A percentile compares a stretch with the other conserved stretches of the same genome.
Evolutionary conservation across 2,329 filamentous ascomycete genomes (phyloP).

Genomic region (Colletotrichum endophyticum): DNA sequence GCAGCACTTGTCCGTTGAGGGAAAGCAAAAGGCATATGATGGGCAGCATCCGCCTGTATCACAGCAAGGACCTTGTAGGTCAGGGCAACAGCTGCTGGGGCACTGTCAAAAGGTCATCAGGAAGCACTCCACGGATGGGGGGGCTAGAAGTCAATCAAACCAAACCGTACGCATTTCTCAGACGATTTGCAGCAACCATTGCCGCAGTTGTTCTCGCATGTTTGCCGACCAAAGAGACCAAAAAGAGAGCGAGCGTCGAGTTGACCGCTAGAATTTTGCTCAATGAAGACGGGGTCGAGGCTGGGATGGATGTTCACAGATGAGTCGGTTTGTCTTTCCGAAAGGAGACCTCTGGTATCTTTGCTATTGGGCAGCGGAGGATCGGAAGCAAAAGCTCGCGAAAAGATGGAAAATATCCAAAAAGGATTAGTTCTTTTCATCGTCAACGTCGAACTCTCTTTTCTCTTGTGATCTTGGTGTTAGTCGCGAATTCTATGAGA

Average conservation of each 20-base stretch:
- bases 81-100: not conserved
- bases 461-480: not conserved
- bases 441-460: not conserved
- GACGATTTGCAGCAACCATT: not conserved
- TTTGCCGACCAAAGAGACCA: not conserved
- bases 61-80: not conserved
- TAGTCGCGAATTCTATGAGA: not conserved
- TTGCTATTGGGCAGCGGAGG: not conserved
- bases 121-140: too few relatives aligned
- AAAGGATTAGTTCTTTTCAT: not conserved
- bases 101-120: not conserved
- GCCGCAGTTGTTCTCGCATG: not conserved
- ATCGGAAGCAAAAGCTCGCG: not conserved
- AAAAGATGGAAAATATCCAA: fast-evolving
- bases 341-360: not conserved
- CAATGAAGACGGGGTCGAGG: not conserved
- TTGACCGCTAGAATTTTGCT: not conserved
- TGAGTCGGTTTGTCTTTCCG: not conserved
- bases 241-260: not conserved
- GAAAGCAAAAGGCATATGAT: not conserved
- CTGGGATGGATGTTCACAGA: not conserved
- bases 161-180: not conserved
- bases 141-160: not conserved
- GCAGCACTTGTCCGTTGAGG: not conserved
- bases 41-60: not conserved